Base-by-base conservation (phyloP, 192 early-diverging fungal genomes). In the Spizellomyces sp. region DNA sequence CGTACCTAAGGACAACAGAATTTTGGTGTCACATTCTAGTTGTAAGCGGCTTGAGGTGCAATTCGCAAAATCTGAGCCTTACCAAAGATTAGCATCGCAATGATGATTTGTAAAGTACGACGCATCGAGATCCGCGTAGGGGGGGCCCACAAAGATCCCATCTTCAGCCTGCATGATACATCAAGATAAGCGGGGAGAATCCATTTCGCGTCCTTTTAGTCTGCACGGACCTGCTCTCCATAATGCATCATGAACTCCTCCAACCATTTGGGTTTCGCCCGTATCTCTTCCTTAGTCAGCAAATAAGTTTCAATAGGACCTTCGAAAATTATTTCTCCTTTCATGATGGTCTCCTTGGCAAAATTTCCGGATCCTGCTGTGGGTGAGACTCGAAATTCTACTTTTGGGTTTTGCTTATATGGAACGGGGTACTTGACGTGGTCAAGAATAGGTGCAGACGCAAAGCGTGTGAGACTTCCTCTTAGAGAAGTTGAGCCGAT, bases 81-180 rank as follows among this genome's bases (percentile, higher is more conserved):
- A 61, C 59, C 59, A 42, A 41, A 41, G 14, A 41, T 61, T 61
- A 15, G 59, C 17, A 19, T 61, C 59, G 42, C 59, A 61, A 42
- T 41, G 15, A 9, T 61, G 59, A 41, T 15, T 61, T 14, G 42
- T 15, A 9, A 61, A 41, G 36, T 41, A 61, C 21, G 36, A 15
- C 6, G 17, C 17, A 41, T 19, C 42, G 14, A 42, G 21, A 27
- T 41, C 42, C 5, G n/a, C 42, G 5, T n/a, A 56, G 22, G 54
- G 22, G 4, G 54, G 54, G 5, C n/a, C 54, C 7, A 22, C 54
- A 22, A 56, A 56, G n/a, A 56, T 22, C n/a, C 22, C 54, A 56
- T 56, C 54, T 7, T 56, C 54, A 56, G 22, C 54, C 54, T 56
- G 54, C 7, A 7, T 0, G 54, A n/a, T 6, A 56, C n/a, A 56